phyloP scores from a whole-genome alignment of 1,139 yeast species.

The Spathaspora sp. region DNA sequence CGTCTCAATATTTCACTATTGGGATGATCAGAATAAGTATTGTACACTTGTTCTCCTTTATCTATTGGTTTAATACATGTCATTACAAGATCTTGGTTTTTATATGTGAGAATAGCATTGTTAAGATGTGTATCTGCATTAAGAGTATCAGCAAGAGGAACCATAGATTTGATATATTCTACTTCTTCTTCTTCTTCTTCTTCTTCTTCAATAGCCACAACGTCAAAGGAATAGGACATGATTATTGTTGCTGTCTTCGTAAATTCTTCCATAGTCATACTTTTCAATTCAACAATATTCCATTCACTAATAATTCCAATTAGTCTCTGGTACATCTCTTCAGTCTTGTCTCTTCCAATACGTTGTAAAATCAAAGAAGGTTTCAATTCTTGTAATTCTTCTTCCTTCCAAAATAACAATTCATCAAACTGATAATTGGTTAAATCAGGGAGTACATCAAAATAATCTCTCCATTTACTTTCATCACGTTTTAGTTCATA shows the following conservation, averaged over 20 bases:
- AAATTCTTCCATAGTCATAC: constrained; percentile 54
- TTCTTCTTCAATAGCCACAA: constrained; percentile 21
- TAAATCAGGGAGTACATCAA: constrained; percentile 63
- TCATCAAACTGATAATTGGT: constrained; percentile 49
- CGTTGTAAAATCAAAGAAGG: constrained; percentile 74
- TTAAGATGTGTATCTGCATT: constrained; percentile 81
- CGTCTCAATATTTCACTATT: constrained; percentile 84
- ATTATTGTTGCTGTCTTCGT: constrained; percentile 64
- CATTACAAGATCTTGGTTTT: constrained; percentile 56
- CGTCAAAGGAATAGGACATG: constrained; percentile 48
- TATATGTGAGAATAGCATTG: constrained; percentile 68
- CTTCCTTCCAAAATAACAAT: constrained; percentile 75
- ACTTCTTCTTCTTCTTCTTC: constrained; percentile 19
- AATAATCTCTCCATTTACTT: constrained; percentile 70
- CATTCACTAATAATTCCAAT: constrained; percentile 23
- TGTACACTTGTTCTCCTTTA: constrained; percentile 73
- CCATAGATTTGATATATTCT: constrained; percentile 72
- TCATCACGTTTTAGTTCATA: constrained; percentile 49
- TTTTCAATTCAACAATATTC: constrained; percentile 18
- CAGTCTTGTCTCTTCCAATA: constrained; percentile 70
- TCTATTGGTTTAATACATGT: constrained; percentile 60
- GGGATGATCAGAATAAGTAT: constrained; percentile 89
- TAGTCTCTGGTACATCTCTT: constrained; percentile 49
- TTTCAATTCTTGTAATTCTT: constrained; percentile 47
- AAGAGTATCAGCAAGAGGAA: constrained; percentile 86